Conservation (phyloP, 257 asterid species). For the Rubia yunnanensis region DNA sequence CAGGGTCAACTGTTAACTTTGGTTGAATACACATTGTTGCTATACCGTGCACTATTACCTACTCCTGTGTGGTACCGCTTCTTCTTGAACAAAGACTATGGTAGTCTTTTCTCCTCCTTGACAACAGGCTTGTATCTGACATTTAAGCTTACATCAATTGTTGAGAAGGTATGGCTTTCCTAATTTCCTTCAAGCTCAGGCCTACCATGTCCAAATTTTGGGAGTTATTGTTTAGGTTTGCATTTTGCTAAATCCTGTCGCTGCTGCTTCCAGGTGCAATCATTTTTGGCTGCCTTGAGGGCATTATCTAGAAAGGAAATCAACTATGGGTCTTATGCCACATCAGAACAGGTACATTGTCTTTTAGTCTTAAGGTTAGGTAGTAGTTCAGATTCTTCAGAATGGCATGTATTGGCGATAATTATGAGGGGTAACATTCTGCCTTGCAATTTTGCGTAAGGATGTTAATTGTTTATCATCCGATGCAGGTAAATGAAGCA, state of each 20-base stretch:
- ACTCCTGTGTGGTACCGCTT: conserved; percentile 93
- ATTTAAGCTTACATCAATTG: conserved; percentile 77
- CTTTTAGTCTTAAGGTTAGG: neutral
- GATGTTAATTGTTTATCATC: neutral
- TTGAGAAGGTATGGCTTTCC: conserved; percentile 58
- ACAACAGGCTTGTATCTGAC: conserved; percentile 82
- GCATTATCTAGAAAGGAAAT: conserved; percentile 67
- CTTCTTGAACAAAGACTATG: conserved; percentile 85
- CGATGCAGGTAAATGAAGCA: conserved; percentile 46
- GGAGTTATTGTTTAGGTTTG: neutral
- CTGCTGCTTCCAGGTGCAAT: conserved; percentile 43
- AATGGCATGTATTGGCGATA: neutral
- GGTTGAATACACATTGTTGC: conserved; percentile 71
- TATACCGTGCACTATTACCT: conserved; percentile 86
- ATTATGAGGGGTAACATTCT: neutral
- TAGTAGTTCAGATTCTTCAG: neutral
- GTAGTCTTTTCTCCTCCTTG: conserved; percentile 80
- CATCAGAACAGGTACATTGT: conserved; percentile 64
- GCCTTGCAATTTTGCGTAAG: neutral
- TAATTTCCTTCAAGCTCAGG: neutral
- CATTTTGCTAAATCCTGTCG: neutral
- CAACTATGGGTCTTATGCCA: conserved; percentile 72
- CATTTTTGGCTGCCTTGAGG: conserved; percentile 58
- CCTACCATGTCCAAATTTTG: conserved; percentile 2
- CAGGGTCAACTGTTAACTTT: conserved; percentile 92